Conservation (phyloP, 2,329 filamentous ascomycete species). For the Xylariomycetidae sp. region DNA sequence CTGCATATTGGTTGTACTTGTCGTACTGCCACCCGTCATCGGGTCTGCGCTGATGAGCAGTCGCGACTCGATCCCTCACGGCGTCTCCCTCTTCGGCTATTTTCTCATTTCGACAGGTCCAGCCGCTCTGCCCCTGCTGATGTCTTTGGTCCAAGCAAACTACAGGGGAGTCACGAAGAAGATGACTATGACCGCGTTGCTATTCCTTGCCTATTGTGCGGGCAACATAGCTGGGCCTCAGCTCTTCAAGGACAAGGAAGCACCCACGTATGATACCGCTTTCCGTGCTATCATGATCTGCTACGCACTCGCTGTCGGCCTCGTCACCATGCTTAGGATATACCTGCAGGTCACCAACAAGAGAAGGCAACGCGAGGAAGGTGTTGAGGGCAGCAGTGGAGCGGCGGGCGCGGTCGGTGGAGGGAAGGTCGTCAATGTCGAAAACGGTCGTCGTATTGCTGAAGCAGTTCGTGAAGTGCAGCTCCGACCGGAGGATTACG, state of each 20-base stretch:
- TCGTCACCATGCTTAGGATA: constrained; percentile 37
- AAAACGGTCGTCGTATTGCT: constrained; percentile 17
- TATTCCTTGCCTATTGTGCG: constrained; percentile 50
- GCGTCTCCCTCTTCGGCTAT: constrained; percentile 49
- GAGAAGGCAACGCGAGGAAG: constrained; percentile 36
- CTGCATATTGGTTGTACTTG: constrained; percentile 43
- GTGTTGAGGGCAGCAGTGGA: constrained; percentile 37
- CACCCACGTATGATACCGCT: constrained; percentile 45
- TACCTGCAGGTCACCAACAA: constrained; percentile 43
- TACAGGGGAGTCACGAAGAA: constrained; percentile 54
- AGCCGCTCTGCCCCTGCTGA: constrained; percentile 46
- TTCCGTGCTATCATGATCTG: constrained; percentile 52
- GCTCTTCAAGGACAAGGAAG: constrained; percentile 44
- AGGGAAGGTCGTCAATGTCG: constrained; percentile 28
- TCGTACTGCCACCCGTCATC: constrained; percentile 44
- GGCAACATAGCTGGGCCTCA: constrained; percentile 53
- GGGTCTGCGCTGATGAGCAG: constrained; percentile 49
- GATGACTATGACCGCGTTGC: constrained; percentile 50
- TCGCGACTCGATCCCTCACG: constrained; percentile 32
- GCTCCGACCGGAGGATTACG: constrained; percentile 40
- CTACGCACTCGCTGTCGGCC: constrained; percentile 42
- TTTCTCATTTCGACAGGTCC: constrained; percentile 50
- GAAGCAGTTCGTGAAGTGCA: constrained; percentile 30
- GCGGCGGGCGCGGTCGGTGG: constrained; percentile 33
- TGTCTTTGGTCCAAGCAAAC: constrained; percentile 51